A percentile compares a stretch with the other conserved stretches of the same genome.
Evolutionary conservation across 2,329 filamentous ascomycete genomes (phyloP).

Genomic region (Talaromyces sp.): DNA sequence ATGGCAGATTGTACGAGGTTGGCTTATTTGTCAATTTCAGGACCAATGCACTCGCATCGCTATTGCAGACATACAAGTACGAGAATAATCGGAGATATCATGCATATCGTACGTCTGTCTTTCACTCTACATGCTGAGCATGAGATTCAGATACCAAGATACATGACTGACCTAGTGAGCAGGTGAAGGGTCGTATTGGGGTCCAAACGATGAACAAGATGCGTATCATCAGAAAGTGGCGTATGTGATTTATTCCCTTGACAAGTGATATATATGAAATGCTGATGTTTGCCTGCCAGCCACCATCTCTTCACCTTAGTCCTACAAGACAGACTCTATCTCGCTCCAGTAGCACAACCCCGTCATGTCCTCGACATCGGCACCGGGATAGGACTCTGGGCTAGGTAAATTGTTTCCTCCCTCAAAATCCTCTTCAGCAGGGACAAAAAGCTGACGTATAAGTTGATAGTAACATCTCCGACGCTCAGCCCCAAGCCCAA

Average conservation of each 20-base stretch:
- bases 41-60: conserved; percentile 26
- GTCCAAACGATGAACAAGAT: conserved; percentile 28
- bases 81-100: conserved; percentile 37
- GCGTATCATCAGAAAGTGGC: conserved; percentile 24
- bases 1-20: no score
- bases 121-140: not conserved
- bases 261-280: not conserved
- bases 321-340: conserved; percentile 26
- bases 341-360: conserved; percentile 29
- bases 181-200: conserved; percentile 30
- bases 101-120: conserved; percentile 18
- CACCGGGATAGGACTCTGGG: conserved; percentile 34
- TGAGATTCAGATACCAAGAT: not conserved
- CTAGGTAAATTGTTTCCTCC: conserved; percentile 21
- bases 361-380: conserved; percentile 31
- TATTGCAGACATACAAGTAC: conserved; percentile 27
- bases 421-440: not conserved
- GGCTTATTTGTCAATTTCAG: not conserved
- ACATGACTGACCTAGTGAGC: not conserved
- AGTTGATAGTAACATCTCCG: conserved; percentile 25
- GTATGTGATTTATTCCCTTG: conserved; percentile 16
- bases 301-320: conserved; percentile 29
- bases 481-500: conserved; percentile 30
- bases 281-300: conserved; percentile 12
- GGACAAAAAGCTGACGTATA: not conserved